Conservation (phyloP, 176 grass and related monocot species). For the Carex kokanica region DNA sequence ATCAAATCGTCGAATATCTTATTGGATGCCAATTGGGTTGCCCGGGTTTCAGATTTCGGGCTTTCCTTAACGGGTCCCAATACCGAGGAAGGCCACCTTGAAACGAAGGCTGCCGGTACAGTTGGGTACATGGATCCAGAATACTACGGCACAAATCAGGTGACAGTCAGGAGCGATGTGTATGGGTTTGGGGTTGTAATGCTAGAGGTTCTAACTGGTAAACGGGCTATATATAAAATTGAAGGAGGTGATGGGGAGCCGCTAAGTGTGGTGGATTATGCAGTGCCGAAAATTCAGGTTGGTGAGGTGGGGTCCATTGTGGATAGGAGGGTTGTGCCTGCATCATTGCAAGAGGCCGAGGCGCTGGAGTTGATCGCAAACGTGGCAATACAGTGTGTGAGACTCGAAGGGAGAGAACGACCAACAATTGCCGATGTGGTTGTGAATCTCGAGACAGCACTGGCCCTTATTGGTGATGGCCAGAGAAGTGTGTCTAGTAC, state of each 20-base stretch:
- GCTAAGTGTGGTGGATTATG: conserved; percentile 66
- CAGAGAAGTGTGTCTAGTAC: conserved; percentile 35
- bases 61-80: conserved; percentile 65
- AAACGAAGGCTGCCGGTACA: conserved; percentile 65
- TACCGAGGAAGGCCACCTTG: conserved; percentile 27
- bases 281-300: conserved; percentile 41
- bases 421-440: conserved; percentile 72
- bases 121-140: conserved; percentile 99
- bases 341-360: conserved; percentile 46
- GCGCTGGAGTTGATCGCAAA: conserved; percentile 75
- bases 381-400: conserved; percentile 70
- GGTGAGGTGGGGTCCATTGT: conserved; percentile 56
- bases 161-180: conserved; percentile 93
- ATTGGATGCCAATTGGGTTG: conserved; percentile 62
- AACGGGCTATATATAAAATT: conserved; percentile 55
- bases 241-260: conserved; percentile 43
- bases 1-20: conserved; percentile 98
- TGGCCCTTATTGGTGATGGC: conserved; percentile 58
- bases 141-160: conserved; percentile 84
- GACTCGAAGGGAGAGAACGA: conserved; percentile 59
- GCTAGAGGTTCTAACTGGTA: conserved; percentile 78
- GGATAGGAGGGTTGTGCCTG: conserved; percentile 44
- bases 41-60: conserved; percentile 89
- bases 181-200: conserved; percentile 91
- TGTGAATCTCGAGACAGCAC: conserved; percentile 68